phyloP scores from a whole-genome alignment of 2,329 filamentous ascomycete species.

The Leptographium radiaticola region DNA sequence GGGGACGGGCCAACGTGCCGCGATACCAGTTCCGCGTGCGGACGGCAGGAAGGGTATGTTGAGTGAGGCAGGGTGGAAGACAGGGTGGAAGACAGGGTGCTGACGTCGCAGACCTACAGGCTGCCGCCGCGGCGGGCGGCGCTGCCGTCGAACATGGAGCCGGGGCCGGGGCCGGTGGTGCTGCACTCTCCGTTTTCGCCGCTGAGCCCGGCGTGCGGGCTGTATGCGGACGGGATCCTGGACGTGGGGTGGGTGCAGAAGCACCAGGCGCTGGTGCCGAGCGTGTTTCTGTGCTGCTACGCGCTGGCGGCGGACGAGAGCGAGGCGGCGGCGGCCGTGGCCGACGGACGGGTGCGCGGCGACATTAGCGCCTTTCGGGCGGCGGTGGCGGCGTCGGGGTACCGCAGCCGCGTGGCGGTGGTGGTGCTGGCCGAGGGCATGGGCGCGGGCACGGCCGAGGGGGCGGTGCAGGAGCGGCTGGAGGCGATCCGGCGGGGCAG shows the following conservation, averaged over 20 bases:
- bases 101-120: conserved; percentile 39
- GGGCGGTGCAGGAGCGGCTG: conserved; percentile 51
- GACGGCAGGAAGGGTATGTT: conserved; percentile 73
- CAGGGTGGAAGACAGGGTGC: too few relatives aligned
- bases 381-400: conserved; percentile 54
- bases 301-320: conserved; percentile 58
- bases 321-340: conserved; percentile 51
- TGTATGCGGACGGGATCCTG: conserved; percentile 85
- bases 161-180: conserved; percentile 34
- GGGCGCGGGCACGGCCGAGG: not conserved
- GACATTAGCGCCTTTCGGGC: conserved; percentile 71
- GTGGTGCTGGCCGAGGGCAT: conserved; percentile 60
- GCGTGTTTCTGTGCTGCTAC: conserved; percentile 71
- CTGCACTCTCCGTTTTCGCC: conserved; percentile 89
- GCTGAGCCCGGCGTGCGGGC: conserved; percentile 64
- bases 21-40: conserved; percentile 54
- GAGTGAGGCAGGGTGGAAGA: too few relatives aligned
- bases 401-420: conserved; percentile 65
- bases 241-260: conserved; percentile 75
- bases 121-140: conserved; percentile 45
- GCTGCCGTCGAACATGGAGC: conserved; percentile 37
- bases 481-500: conserved; percentile 68
- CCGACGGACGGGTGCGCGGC: conserved; percentile 72
- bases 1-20: conserved; percentile 37
- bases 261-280: conserved; percentile 73